phyloP scores from a whole-genome alignment of 495 filamentous ascomycete species.

The Neurospora cerealis region DNA sequence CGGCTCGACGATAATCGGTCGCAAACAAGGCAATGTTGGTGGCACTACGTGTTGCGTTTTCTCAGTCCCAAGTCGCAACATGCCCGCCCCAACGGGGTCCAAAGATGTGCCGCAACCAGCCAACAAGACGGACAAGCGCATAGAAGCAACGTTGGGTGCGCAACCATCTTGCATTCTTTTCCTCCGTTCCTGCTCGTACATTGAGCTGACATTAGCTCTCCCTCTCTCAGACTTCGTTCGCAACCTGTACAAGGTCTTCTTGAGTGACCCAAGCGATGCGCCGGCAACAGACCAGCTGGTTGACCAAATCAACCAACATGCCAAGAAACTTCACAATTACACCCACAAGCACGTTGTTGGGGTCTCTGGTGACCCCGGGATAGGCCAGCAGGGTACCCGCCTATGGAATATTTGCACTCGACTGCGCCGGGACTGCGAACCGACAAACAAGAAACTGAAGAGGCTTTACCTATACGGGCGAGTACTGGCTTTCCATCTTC shows the following conservation, averaged over 20 bases:
- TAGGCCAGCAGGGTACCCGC: slow-evolving; percentile 43
- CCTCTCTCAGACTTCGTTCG: slow-evolving; percentile 11
- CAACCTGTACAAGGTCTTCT: slow-evolving; percentile 12
- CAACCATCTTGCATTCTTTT: not conserved
- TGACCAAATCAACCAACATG: slow-evolving; percentile 29
- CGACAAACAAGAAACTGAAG: slow-evolving; percentile 2
- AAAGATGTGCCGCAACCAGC: not conserved
- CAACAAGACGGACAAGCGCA: slow-evolving; percentile 4
- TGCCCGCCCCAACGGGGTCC: not conserved
- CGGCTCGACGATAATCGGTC: not conserved
- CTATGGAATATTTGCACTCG: slow-evolving; percentile 63
- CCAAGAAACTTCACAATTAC: slow-evolving; percentile 19
- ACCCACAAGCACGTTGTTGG: slow-evolving; percentile 4
- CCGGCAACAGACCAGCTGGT: slow-evolving; percentile 16
- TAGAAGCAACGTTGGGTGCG: slow-evolving; percentile 12
- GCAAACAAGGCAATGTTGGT: not conserved
- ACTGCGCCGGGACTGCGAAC: slow-evolving; percentile 24
- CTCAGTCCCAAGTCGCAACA: not conserved
- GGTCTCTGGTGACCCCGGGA: slow-evolving; percentile 21
- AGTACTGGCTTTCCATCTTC: slow-evolving; percentile 58
- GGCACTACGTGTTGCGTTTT: not conserved
- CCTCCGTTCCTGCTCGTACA: not conserved
- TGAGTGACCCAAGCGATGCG: slow-evolving; percentile 8
- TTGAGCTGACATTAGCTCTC: not conserved
- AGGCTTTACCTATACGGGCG: slow-evolving; percentile 36